Percentiles rank a stretch among this genome's conserved stretches.
These are phyloP conservation scores for Candida mattraensis DNA, from an alignment of 805 yeast genomes.

Conservation along the genomic window DNA sequence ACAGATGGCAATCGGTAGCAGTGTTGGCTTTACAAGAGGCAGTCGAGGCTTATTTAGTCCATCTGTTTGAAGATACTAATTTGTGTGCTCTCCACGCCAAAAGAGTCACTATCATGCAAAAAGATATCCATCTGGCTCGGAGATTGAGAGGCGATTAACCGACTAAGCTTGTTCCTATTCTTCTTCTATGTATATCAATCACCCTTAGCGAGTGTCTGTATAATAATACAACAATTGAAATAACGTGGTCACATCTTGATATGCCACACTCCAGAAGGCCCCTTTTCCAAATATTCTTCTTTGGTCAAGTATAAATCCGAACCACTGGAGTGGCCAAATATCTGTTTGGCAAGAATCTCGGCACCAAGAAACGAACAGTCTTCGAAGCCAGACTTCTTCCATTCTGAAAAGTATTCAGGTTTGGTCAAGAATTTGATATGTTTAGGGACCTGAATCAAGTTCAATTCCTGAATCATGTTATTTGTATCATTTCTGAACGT, in stretches of 20 bases:
- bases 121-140: slow-evolving; percentile 78
- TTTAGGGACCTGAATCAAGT: slow-evolving; percentile 72
- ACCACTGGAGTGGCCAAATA: slow-evolving; percentile 65
- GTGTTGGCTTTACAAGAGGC: slow-evolving; percentile 79
- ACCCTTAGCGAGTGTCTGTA: slow-evolving; percentile 4
- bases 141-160: slow-evolving; percentile 23
- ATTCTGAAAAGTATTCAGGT: slow-evolving; percentile 93
- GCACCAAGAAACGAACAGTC: slow-evolving; percentile 83
- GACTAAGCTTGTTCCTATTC: background rate
- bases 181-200: slow-evolving; percentile 1
- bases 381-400: slow-evolving; percentile 81
- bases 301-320: slow-evolving; percentile 65
- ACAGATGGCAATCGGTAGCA: slow-evolving; percentile 80
- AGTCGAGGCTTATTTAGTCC: slow-evolving; percentile 72
- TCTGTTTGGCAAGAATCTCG: slow-evolving; percentile 82
- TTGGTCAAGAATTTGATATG: slow-evolving; percentile 63
- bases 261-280: slow-evolving; percentile 80
- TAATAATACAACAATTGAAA: no score
- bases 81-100: slow-evolving; percentile 77
- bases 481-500: slow-evolving; percentile 33
- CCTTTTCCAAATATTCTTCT: slow-evolving; percentile 71
- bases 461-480: slow-evolving; percentile 26
- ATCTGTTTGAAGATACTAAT: slow-evolving; percentile 74
- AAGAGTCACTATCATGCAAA: slow-evolving; percentile 82
- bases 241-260: slow-evolving; percentile 30